phyloP scores from a whole-genome alignment of 164 flowering plant genomes.

The Chloranthus sessilifolius region DNA sequence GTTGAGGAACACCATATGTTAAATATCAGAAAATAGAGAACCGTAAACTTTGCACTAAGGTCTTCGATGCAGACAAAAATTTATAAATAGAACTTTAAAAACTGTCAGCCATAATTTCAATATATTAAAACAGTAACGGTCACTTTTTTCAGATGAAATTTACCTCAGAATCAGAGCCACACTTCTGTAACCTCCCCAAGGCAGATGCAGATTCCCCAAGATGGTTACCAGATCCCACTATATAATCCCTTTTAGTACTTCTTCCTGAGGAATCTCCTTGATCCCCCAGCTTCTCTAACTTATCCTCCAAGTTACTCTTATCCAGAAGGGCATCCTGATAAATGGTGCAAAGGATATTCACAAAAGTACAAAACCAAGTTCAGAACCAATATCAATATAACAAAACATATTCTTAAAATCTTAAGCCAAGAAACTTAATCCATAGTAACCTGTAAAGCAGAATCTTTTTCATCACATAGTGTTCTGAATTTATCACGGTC shows the following conservation, averaged over 20 bases:
- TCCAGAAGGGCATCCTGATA: conserved; percentile 58
- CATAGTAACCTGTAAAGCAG: conserved; percentile 57
- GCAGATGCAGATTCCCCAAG: conserved; percentile 1
- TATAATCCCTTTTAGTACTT: conserved; percentile 32
- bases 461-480: conserved; percentile 61
- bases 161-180: conserved; percentile 36
- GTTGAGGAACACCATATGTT: not conserved
- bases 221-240: conserved; percentile 33
- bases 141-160: not conserved
- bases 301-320: conserved; percentile 52
- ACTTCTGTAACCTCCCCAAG: conserved; percentile 1
- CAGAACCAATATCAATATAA: conserved; percentile 1
- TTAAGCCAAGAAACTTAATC: not conserved
- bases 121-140: too few species aligned
- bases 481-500: conserved; percentile 55
- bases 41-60: too few species aligned
- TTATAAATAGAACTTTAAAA: too few species aligned
- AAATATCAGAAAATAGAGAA: too few species aligned
- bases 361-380: not conserved
- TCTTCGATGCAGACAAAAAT: too few species aligned
- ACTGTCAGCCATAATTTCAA: too few species aligned
- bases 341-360: conserved; percentile 4
- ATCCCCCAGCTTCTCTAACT: conserved; percentile 37
- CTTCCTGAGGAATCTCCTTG: conserved; percentile 25
- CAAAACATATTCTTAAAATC: not conserved